Conservation (phyloP, 768 basidiomycete species). For the Porpolomopsis calyptriformis region DNA sequence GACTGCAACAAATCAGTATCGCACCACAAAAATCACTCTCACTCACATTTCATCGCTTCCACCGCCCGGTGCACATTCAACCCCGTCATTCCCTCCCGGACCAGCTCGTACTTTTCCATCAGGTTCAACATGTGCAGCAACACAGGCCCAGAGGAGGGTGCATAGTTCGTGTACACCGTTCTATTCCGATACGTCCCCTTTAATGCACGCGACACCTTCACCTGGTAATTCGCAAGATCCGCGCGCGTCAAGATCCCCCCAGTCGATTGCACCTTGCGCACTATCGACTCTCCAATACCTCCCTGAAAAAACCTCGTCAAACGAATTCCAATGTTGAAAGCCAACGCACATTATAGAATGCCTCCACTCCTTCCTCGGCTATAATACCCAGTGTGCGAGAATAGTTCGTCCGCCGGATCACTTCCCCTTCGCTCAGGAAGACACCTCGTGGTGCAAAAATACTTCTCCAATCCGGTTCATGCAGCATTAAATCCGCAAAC, state of each 20-base stretch:
- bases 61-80: constrained; percentile 70
- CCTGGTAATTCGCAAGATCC: constrained; percentile 64
- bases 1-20: constrained; percentile 9
- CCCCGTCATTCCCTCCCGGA: constrained; percentile 34
- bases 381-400: constrained; percentile 67
- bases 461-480: constrained; percentile 63
- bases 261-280: constrained; percentile 55
- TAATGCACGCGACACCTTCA: constrained; percentile 63
- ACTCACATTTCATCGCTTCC: constrained; percentile 65
- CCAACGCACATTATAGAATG: constrained; percentile 62
- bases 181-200: constrained; percentile 66
- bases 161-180: constrained; percentile 74
- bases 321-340: constrained; percentile 10
- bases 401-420: constrained; percentile 60
- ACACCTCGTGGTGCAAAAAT: constrained; percentile 73
- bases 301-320: constrained; percentile 34
- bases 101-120: constrained; percentile 59
- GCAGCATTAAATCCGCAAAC: constrained; percentile 47
- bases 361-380: constrained; percentile 65
- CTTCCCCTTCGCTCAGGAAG: constrained; percentile 65
- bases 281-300: constrained; percentile 66
- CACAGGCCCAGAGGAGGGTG: constrained; percentile 78
- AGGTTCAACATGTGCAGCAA: constrained; percentile 87
- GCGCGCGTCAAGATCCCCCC: constrained; percentile 73
- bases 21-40: background rate